Evolutionary conservation across 441 rosid genomes (phyloP), one percentile per base, ranked within the genome.

Genomic region (Eruca vesicaria): DNA sequence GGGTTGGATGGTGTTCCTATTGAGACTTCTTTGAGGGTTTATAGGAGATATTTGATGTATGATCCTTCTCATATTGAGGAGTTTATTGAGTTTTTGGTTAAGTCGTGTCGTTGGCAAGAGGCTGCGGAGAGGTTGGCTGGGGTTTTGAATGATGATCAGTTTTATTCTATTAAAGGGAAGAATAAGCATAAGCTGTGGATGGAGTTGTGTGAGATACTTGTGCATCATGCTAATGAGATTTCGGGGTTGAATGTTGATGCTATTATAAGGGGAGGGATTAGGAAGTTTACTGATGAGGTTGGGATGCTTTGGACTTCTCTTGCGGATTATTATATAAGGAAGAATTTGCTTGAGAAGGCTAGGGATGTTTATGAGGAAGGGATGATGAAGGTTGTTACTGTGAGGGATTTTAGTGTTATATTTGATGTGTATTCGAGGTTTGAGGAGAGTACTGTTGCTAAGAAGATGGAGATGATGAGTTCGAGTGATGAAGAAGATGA

Each of bases 301-400:
- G 97, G 99, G 19, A 85, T 89, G 84, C 68, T 93, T 66, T 96
- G 98, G 98, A 96, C 99, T 1, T 93, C 98, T 0, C 93, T 93
- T 43, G 96, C 99, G 4, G 99, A 95, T 85, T 93, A 93, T 78
- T 95, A 91, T 63, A 95, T 95, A 14, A 81, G 98, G 86, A 91
- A 96, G 79, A 79, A 82, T 7, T 81, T 93, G 81, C 85, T 87
- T 29, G 97, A 95, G 89, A 95, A 95, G 82, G 94, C 98, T 0
- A 86, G 94, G 78, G 99, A 95, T 84, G 66, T 93, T 10, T 90
- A 90, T 79, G 99, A 93, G 85, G 97, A 95, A 79, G 99, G 99
- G 18, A 95, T 95, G 97, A 82, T 89, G 26, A 91, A 91, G 0
- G 99, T 95, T 50, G 88, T 95, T 41, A 95, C 98, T 4, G 93